These are phyloP conservation scores for Boletus edulis DNA, from an alignment of 768 basidiomycete genomes.

Conservation along the genomic window DNA sequence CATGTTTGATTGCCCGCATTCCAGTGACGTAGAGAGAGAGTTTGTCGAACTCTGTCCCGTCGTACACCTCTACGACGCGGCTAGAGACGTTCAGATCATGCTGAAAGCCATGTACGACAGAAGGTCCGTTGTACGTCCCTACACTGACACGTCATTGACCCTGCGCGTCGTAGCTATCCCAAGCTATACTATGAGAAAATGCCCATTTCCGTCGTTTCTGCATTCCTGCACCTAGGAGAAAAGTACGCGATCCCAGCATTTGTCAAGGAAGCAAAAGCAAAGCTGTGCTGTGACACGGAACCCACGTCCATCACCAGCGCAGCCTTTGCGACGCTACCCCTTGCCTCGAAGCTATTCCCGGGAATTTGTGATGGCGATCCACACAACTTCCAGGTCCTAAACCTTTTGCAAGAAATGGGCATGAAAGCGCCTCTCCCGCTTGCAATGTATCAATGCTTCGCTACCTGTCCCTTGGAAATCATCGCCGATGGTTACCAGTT, in stretches of 20 bases:
- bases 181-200: neutral
- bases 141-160: neutral
- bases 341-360: neutral
- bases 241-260: slow-evolving; percentile 16
- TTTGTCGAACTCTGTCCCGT: slow-evolving; percentile 18
- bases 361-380: slow-evolving; percentile 6
- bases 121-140: neutral
- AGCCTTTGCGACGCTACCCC: neutral
- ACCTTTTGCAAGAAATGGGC: slow-evolving; percentile 6
- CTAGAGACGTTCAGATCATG: slow-evolving; percentile 9
- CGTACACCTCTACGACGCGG: slow-evolving; percentile 13
- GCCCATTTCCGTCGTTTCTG: neutral
- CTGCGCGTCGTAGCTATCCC: neutral
- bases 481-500: slow-evolving; percentile 4
- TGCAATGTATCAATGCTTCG: slow-evolving; percentile 5
- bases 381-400: slow-evolving; percentile 16
- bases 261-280: slow-evolving; percentile 5
- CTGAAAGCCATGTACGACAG: slow-evolving; percentile 19
- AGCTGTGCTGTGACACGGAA: neutral
- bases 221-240: slow-evolving; percentile 15
- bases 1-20: slow-evolving; percentile 19
- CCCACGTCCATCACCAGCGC: neutral
- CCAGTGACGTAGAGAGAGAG: neutral
- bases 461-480: neutral
- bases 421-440: slow-evolving; percentile 4